Conservation (phyloP, 1,139 yeast genomes). For the Yarrowia galli region DNA sequence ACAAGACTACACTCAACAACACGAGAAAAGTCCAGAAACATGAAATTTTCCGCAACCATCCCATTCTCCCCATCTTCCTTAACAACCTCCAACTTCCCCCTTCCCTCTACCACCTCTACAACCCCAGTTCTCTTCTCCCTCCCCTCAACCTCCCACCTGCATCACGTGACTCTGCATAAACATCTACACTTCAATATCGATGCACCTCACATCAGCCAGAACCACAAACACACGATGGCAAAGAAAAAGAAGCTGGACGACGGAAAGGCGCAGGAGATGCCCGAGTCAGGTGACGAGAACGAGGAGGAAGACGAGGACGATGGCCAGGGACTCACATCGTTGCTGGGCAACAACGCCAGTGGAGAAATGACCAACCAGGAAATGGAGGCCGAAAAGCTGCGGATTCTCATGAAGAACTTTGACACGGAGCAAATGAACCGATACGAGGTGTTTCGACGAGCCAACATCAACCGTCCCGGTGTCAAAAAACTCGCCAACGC, state of each 20-base stretch:
- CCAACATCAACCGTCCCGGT: constrained; percentile 78
- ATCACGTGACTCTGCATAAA: constrained; percentile 16
- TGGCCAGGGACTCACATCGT: constrained; percentile 39
- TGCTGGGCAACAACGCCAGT: constrained; percentile 32
- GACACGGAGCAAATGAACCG: constrained; percentile 85
- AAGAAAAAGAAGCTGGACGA: constrained; percentile 37
- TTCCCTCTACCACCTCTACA: background rate
- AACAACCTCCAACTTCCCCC: too few relatives aligned
- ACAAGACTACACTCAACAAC: too few relatives aligned
- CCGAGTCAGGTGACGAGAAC: constrained; percentile 42
- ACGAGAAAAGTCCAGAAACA: too few relatives aligned
- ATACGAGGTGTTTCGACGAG: constrained; percentile 86
- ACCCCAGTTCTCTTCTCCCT: background rate
- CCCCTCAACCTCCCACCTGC: background rate
- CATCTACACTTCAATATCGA: background rate
- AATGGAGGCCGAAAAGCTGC: constrained; percentile 59
- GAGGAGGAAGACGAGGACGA: constrained; percentile 42
- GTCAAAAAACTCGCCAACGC: constrained; percentile 83
- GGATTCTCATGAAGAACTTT: constrained; percentile 73
- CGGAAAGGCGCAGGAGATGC: constrained; percentile 40
- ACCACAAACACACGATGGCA: constrained; percentile 27
- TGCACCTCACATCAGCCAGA: background rate
- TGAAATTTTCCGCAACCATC: background rate
- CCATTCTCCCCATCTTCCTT: background rate
- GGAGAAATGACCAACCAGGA: constrained; percentile 41